Conservation (phyloP, 2,329 filamentous ascomycete species). For the Dactylellina leptospora region DNA sequence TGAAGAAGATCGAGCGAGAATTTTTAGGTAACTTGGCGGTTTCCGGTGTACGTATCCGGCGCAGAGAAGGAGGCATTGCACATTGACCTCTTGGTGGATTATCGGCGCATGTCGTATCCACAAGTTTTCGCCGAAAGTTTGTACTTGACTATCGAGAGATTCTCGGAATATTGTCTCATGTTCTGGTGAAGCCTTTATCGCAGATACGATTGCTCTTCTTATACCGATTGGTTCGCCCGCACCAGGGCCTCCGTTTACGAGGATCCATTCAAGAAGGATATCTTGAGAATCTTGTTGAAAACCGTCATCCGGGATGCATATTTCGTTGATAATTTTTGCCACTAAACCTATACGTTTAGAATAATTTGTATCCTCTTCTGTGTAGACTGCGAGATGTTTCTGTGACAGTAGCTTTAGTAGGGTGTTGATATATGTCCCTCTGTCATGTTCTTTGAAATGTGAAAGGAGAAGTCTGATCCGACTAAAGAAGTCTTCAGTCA, state of each 20-base stretch:
- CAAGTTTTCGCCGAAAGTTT: slow-evolving; percentile 78
- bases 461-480: slow-evolving; percentile 59
- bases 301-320: slow-evolving; percentile 39
- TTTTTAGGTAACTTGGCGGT: slow-evolving; percentile 72
- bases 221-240: slow-evolving; percentile 72
- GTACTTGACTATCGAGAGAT: slow-evolving; percentile 36
- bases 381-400: slow-evolving; percentile 60
- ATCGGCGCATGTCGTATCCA: slow-evolving; percentile 86
- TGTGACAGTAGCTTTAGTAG: slow-evolving; percentile 64
- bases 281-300: slow-evolving; percentile 61
- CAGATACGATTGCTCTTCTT: slow-evolving; percentile 72
- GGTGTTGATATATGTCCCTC: slow-evolving; percentile 62
- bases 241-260: slow-evolving; percentile 71
- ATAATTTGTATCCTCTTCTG: slow-evolving; percentile 42
- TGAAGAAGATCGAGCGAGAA: slow-evolving; percentile 74
- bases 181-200: slow-evolving; percentile 66
- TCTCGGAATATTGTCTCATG: slow-evolving; percentile 33
- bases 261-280: slow-evolving; percentile 72
- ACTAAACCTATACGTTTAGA: slow-evolving; percentile 26
- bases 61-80: slow-evolving; percentile 78
- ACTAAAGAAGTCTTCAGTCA: slow-evolving; percentile 54
- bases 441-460: slow-evolving; percentile 62
- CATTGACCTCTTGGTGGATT: slow-evolving; percentile 87
- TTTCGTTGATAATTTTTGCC: slow-evolving; percentile 39
- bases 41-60: slow-evolving; percentile 78